Conservation (phyloP, 495 filamentous ascomycete species). For the Bryoglossum gracile region DNA sequence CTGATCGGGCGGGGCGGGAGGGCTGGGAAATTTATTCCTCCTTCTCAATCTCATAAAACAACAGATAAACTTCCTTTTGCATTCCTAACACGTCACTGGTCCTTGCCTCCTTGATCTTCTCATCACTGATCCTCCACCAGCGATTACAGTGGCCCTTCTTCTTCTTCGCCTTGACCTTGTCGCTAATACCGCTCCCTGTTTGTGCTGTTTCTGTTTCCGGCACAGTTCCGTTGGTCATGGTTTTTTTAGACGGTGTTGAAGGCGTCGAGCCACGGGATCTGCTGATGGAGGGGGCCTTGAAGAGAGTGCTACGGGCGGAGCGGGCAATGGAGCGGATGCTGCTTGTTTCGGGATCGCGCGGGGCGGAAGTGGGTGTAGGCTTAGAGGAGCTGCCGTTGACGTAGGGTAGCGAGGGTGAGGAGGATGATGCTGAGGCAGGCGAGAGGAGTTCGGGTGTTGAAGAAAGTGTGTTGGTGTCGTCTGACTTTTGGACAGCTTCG, state of each 20-base stretch:
- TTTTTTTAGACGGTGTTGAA: background rate
- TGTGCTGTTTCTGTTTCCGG: background rate
- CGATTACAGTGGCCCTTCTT: conserved; percentile 56
- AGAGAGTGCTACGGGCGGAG: conserved; percentile 35
- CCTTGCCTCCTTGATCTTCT: conserved; percentile 90
- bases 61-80: conserved; percentile 91
- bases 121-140: conserved; percentile 98
- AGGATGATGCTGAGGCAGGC: conserved; percentile 21
- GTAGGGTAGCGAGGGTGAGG: conserved; percentile 19
- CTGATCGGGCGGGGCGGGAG: no score
- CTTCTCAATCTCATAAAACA: conserved; percentile 81
- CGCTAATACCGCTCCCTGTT: conserved; percentile 2
- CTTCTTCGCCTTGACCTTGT: conserved; percentile 5
- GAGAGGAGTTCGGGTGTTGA: conserved; percentile 34
- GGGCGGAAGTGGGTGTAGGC: conserved; percentile 18
- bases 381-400: conserved; percentile 7
- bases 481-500: conserved; percentile 15
- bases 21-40: conserved; percentile 11
- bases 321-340: conserved; percentile 38
- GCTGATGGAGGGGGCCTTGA: conserved; percentile 28
- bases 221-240: background rate
- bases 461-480: conserved; percentile 29
- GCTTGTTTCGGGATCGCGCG: conserved; percentile 27
- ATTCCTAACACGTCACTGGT: conserved; percentile 85
- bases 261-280: conserved; percentile 9